Conservation (phyloP, 371 early-diverging fungal species). For the Batkoa obscura region DNA sequence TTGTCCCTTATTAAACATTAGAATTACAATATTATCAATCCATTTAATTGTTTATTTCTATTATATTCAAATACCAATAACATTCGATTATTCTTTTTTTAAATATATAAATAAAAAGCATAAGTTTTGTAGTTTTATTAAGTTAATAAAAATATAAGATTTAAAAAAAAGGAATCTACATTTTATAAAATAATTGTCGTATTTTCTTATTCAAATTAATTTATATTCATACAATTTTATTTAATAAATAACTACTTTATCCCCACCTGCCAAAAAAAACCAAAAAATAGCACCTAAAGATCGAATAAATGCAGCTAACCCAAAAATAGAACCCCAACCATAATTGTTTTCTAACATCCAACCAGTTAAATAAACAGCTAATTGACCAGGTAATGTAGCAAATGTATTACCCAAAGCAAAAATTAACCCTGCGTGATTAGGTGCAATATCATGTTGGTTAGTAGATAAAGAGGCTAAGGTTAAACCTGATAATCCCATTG, state of each 20-base stretch:
- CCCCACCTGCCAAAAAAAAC: not conserved
- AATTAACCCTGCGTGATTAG: not conserved
- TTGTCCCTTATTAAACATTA: slow-evolving; percentile 40
- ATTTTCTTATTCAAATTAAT: too few relatives aligned
- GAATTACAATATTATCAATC: not conserved
- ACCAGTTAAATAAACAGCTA: not conserved
- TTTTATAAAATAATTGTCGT: too few relatives aligned
- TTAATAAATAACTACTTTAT: slow-evolving; percentile 11
- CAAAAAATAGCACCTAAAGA: not conserved
- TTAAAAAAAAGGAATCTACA: too few relatives aligned
- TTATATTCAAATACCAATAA: too few relatives aligned
- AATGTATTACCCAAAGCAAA: slow-evolving; percentile 1
- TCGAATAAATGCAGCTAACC: not conserved
- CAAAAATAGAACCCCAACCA: not conserved
- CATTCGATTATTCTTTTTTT: too few relatives aligned
- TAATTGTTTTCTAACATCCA: not conserved
- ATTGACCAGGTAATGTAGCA: not conserved
- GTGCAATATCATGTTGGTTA: slow-evolving; percentile 1
- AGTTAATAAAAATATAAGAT: too few relatives aligned
- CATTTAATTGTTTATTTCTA: too few relatives aligned
- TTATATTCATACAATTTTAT: slow-evolving; percentile 10
- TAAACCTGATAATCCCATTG: not conserved
- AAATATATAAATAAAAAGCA: too few relatives aligned
- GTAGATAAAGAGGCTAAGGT: not conserved
- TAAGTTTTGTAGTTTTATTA: too few relatives aligned